These are phyloP conservation scores for Starmerella sirachaensis DNA, from an alignment of 805 yeast genomes.

Conservation along the genomic window DNA sequence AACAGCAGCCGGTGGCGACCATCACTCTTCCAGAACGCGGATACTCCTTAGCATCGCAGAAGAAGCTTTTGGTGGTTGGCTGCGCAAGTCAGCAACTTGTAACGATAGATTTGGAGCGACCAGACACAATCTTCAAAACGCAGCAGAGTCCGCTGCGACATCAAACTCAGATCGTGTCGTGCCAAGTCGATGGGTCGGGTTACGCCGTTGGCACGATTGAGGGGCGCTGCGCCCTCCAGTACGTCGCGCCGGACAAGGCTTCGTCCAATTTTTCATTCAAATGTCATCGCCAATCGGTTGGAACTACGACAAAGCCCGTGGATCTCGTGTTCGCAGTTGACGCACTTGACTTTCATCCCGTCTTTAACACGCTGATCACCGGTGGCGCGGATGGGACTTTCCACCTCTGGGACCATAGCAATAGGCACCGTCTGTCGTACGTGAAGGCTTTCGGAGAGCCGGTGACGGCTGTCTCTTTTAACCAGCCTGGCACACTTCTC, in stretches of 20 bases:
- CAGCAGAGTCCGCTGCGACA: constrained; percentile 68
- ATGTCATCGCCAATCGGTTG: constrained; percentile 68
- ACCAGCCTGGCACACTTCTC: constrained; percentile 67
- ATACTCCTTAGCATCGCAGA: constrained; percentile 74
- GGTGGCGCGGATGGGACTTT: constrained; percentile 92
- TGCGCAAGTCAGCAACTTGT: constrained; percentile 81
- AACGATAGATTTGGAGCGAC: constrained; percentile 63
- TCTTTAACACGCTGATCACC: constrained; percentile 80
- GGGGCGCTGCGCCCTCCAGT: constrained; percentile 91
- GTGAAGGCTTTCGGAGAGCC: constrained; percentile 46
- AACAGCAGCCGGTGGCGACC: constrained; percentile 64
- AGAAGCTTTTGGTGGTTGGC: constrained; percentile 77
- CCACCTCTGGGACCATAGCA: constrained; percentile 93
- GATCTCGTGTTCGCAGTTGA: constrained; percentile 68
- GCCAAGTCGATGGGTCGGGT: constrained; percentile 87
- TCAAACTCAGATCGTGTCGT: constrained; percentile 73
- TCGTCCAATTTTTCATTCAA: constrained; percentile 69
- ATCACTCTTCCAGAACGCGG: constrained; percentile 80
- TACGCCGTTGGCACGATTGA: constrained; percentile 88
- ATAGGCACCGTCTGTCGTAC: constrained; percentile 72
- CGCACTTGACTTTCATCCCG: constrained; percentile 75
- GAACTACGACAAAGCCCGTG: constrained; percentile 43
- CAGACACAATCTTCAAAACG: constrained; percentile 68
- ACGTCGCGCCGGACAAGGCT: constrained; percentile 63
- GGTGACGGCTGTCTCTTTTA: constrained; percentile 68